Base-by-base conservation (phyloP, 805 yeast species). In the Saccharomycopsis fibuligera region DNA sequence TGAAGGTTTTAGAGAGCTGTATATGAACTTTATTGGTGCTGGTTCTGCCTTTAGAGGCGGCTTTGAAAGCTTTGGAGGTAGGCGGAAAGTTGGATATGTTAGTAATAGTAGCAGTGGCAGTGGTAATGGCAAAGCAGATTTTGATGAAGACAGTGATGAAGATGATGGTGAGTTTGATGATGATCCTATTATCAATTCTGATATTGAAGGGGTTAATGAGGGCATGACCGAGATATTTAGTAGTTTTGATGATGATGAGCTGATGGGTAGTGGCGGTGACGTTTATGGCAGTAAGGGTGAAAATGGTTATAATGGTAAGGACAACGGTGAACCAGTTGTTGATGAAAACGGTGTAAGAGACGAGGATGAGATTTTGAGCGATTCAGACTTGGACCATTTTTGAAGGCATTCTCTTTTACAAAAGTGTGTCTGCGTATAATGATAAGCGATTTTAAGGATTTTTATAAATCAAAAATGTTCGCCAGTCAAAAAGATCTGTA, bases 301-400 rank as follows among this genome's bases (percentile, higher is more conserved):
- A 27, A 27, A 16, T 9, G 35, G 23, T 22, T 16, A 14, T 25
- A 6, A 27, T 24, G 31, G 12, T 24, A 27, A 40, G 17, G 31
- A 27, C 16, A 24, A 41, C 4, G 35, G 17, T 27, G 36, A 27
- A 6, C 9, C 19, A 5, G 9, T 12, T 33, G 23, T 4, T 17
- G 44, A 35, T 17, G 47, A 30, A 8, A 41, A 10, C 23, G 42
- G 35, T 24, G n/a, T 19, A 17, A 4, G 14, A 4, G 22, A 12
- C 19, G 33, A 33, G 5, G 45, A 40, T 17, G 45, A 44, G 23
- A 44, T 48, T n/a, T 16, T 44, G 29, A 44, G 48, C 25, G 51
- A 48, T 44, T 36, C 41, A 3, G 51, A 48, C 29, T 44, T 48
- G 41, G 51, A 48, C 16, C 33, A 46, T 39, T 39, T 46, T 19